Evolutionary conservation across 1,284 basidiomycete genomes (phyloP).

Genomic region (Apiotrichum gamsii): DNA sequence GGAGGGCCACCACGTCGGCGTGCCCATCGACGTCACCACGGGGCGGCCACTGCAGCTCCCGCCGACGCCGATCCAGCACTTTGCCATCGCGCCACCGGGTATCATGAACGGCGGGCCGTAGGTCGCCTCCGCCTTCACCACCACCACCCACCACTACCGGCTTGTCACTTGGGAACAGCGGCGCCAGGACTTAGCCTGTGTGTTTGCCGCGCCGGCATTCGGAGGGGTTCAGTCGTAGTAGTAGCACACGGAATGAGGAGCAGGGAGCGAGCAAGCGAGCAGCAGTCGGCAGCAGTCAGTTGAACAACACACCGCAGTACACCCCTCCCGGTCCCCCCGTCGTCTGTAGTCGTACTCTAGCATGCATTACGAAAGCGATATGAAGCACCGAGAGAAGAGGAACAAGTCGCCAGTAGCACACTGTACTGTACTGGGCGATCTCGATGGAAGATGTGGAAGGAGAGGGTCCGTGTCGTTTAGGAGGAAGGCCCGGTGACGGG

Average conservation of each 20-base stretch:
- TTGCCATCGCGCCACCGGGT: background rate
- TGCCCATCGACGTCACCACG: slow-evolving; percentile 12
- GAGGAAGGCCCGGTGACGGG: background rate
- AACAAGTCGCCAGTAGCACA: no score
- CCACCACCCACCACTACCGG: no score
- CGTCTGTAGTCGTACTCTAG: slow-evolving; percentile 9
- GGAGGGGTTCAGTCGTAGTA: no score
- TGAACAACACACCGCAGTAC: no score
- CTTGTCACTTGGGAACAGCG: no score
- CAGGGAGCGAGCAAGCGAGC: no score
- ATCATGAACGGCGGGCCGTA: slow-evolving; percentile 4
- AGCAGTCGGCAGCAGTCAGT: no score
- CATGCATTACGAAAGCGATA: slow-evolving; percentile 3
- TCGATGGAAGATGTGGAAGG: background rate
- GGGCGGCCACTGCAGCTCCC: slow-evolving; percentile 7
- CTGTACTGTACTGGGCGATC: background rate
- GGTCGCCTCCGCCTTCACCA: background rate
- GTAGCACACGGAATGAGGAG: no score
- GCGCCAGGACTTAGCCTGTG: no score
- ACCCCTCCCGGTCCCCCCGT: no score
- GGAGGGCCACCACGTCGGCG: slow-evolving; percentile 22
- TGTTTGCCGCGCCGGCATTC: no score
- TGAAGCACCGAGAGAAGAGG: background rate
- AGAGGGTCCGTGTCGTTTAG: no score
- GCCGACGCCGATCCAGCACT: background rate